phyloP scores from a whole-genome alignment of 345 rosid genomes.

The Cardamine chenopodiifolia region DNA sequence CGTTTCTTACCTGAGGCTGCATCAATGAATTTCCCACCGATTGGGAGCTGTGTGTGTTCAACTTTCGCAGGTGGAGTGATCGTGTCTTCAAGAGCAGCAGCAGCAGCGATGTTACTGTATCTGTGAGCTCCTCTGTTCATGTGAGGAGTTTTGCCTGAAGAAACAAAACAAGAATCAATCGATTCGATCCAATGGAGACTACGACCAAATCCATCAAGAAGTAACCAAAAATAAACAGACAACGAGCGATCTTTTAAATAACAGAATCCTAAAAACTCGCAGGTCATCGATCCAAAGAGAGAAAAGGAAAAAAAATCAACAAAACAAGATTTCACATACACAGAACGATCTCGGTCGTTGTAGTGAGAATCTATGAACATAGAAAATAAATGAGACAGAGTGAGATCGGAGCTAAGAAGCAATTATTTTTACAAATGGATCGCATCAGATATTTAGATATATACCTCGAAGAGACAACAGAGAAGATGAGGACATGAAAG shows the following conservation, averaged over 20 bases:
- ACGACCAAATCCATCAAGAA: background rate
- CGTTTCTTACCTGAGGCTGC: constrained; percentile 71
- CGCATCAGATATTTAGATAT: background rate
- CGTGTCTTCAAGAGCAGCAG: constrained; percentile 54
- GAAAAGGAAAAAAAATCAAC: background rate
- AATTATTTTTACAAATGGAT: background rate
- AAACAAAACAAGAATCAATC: constrained; percentile 11
- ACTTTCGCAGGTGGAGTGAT: constrained; percentile 66
- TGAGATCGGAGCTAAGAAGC: background rate
- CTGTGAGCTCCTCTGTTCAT: constrained; percentile 47
- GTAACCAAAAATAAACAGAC: background rate
- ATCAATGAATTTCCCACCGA: constrained; percentile 77
- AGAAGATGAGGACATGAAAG: constrained; percentile 49
- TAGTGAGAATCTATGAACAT: background rate
- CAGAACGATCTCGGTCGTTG: background rate
- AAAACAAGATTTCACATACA: background rate
- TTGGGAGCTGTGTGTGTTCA: constrained; percentile 62
- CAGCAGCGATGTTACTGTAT: constrained; percentile 52
- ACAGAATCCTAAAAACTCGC: background rate
- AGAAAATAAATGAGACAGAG: background rate
- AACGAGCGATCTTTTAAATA: background rate
- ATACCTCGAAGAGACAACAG: background rate
- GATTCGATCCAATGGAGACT: background rate
- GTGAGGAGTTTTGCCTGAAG: constrained; percentile 51
- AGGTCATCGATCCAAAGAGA: constrained; percentile 18